Conservation (phyloP, 2,329 filamentous ascomycete genomes). For the Hortaea sp. region DNA sequence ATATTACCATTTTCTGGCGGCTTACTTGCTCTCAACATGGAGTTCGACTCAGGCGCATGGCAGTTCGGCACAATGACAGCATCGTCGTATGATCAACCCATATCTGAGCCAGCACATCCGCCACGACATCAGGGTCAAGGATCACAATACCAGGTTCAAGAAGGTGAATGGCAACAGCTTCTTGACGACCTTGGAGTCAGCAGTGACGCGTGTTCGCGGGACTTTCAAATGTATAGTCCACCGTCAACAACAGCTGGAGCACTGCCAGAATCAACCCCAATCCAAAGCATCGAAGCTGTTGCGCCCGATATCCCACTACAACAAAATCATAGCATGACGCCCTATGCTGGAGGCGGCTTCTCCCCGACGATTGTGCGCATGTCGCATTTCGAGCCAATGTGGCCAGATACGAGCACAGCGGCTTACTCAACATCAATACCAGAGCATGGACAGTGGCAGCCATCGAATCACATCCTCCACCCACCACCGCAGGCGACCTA, state of each 20-base stretch:
- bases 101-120: not conserved
- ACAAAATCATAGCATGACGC: no score
- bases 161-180: conserved; percentile 4
- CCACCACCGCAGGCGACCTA: not conserved
- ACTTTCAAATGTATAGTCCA: conserved; percentile 2
- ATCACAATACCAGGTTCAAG: not conserved
- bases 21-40: not conserved
- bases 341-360: not conserved
- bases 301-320: no score
- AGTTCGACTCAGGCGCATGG: not conserved
- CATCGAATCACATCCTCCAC: not conserved
- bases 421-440: conserved; percentile 1
- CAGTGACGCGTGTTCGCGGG: not conserved
- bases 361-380: not conserved
- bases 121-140: not conserved
- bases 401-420: not conserved
- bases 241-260: not conserved
- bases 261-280: not conserved
- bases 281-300: conserved; percentile 2
- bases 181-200: conserved; percentile 2
- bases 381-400: not conserved
- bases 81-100: not conserved
- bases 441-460: not conserved
- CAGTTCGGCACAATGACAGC: not conserved
- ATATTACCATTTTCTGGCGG: no score